A percentile compares a stretch with the other conserved stretches of the same genome.
Conservation (phyloP, 192 early-diverging fungal genomes). For the Phycomyces blakesleeanus region DNA sequence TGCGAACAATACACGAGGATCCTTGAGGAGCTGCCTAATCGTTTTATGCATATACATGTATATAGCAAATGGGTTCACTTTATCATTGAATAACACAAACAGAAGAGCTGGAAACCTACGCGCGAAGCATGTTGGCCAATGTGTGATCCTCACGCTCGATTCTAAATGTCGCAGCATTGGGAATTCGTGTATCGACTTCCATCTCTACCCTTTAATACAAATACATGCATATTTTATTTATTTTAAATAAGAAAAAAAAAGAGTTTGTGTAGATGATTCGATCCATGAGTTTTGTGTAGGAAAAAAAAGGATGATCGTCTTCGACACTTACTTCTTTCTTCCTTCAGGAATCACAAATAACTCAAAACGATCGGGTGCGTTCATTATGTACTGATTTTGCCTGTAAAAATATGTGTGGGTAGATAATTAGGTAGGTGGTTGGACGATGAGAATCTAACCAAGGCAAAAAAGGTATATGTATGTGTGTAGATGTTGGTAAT, state of each 20-base stretch:
- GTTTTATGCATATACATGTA: too few species aligned
- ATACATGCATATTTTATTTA: too few species aligned
- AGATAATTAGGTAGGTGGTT: not conserved
- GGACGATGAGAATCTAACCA: too few species aligned
- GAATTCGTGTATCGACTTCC: slow-evolving; percentile 84
- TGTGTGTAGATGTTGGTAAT: too few species aligned
- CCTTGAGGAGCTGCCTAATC: slow-evolving; percentile 77
- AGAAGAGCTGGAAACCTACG: slow-evolving; percentile 47
- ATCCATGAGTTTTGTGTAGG: not conserved
- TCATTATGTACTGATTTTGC: slow-evolving; percentile 65
- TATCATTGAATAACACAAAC: not conserved
- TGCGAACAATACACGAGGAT: slow-evolving; percentile 91
- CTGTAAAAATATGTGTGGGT: slow-evolving; percentile 4
- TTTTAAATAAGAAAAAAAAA: not conserved
- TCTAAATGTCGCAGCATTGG: slow-evolving; percentile 89
- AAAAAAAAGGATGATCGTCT: not conserved
- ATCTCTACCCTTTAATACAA: slow-evolving; percentile 63
- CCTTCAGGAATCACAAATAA: slow-evolving; percentile 78
- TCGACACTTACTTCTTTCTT: slow-evolving; percentile 54
- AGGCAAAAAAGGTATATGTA: too few species aligned
- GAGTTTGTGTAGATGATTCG: not conserved
- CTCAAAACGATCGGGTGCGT: slow-evolving; percentile 82
- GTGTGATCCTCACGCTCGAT: slow-evolving; percentile 98
- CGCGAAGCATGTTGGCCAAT: slow-evolving; percentile 89
- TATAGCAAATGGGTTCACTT: not conserved